Base-by-base conservation (phyloP, 208 protist species). In the Zelonia costaricensis region DNA sequence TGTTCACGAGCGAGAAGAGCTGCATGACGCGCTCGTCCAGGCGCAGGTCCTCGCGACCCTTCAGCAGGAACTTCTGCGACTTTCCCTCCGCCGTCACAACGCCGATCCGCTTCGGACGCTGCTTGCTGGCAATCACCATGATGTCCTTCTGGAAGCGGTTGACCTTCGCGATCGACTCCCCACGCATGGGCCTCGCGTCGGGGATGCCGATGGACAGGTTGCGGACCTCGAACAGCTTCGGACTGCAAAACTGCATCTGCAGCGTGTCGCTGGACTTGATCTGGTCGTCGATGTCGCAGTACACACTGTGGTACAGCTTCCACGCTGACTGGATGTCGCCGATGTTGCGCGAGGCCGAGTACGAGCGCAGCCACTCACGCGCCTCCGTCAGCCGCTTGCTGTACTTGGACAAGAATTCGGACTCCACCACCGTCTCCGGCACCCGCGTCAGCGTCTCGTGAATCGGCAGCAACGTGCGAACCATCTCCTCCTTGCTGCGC, bases 11-110 rank as follows among this genome's bases (percentile, higher is more conserved):
- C 3, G 96, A 95, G 83, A 99, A 99, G 36, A 99, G 91, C 87
- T 99, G 98, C 99, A 99, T 99, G 18, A 99, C 99, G 30, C 99
- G 86, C 86, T 99, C 99, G 75, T 99, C 99, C 81, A 99, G 94
- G 16, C 98, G 83, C 20, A 98, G 75, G 74, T 98, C 97, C 78
- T 99, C 98, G 40, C 96, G 90, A 27, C 98, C 99, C 70, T 99
- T 99, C 9, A 99, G 84, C 33, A 99, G 82, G 81, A 98, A 99
- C 53, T 92, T 83, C 76, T 99, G 99, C n/a, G 80, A 83, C 10
- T 78, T 55, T 5, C 98, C 98, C 75, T 99, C 96, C n/a, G 60
- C 79, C 30, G 97, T 98, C 35, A 88, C 75, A 10, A 99, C 84
- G 22, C 82, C 94, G 7, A 99, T 74, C 65, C 98, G 97, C 60